Conservation (phyloP, 2,329 filamentous ascomycete genomes). For the Colletotrichum filicis region DNA sequence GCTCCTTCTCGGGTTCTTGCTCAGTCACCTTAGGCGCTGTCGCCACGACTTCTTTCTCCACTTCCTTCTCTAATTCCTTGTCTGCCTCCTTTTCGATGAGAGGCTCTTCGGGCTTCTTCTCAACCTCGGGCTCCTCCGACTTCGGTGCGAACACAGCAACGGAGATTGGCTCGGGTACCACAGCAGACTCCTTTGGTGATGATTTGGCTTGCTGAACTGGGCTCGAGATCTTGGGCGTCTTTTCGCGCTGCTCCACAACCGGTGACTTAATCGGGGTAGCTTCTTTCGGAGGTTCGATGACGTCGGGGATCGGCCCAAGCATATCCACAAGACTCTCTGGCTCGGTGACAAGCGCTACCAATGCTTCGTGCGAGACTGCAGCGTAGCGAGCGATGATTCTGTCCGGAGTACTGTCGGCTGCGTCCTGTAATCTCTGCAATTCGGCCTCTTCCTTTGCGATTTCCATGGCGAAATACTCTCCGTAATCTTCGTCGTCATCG, state of each 20-base stretch:
- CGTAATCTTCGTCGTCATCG: slow-evolving; percentile 68
- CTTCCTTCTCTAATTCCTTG: background rate
- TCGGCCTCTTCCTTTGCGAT: slow-evolving; percentile 63
- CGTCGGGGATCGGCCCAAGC: slow-evolving; percentile 52
- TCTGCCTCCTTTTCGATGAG: background rate
- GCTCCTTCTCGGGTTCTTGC: background rate
- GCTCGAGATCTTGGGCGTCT: slow-evolving; percentile 7
- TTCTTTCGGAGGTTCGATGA: slow-evolving; percentile 34
- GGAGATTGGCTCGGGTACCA: background rate
- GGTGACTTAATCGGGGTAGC: slow-evolving; percentile 13
- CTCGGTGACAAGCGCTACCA: slow-evolving; percentile 59
- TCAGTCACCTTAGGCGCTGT: background rate
- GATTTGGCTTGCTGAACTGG: slow-evolving; percentile 15
- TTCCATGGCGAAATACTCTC: slow-evolving; percentile 64
- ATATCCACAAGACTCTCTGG: slow-evolving; percentile 55
- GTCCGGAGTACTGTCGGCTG: slow-evolving; percentile 50
- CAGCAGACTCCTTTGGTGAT: background rate
- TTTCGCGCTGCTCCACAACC: slow-evolving; percentile 23
- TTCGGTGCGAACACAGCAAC: background rate
- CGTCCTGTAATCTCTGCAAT: slow-evolving; percentile 56
- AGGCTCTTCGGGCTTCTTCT: slow-evolving; percentile 15
- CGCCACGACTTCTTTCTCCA: background rate
- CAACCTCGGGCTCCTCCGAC: background rate
- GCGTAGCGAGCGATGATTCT: slow-evolving; percentile 59
- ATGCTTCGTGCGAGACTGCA: slow-evolving; percentile 58